phyloP scores from a whole-genome alignment of 78 protist genomes.

The Dictyostelium capitatum region DNA sequence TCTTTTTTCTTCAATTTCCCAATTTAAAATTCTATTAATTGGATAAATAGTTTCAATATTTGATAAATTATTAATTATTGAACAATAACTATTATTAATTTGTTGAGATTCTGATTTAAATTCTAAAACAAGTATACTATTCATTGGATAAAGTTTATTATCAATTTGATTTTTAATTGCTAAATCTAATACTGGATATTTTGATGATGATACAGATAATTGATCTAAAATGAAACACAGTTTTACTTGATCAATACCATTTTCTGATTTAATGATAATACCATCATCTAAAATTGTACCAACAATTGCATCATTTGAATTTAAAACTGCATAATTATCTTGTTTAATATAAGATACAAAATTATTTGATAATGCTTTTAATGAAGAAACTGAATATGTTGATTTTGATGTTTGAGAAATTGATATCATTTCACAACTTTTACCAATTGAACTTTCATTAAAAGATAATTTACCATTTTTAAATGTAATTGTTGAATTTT shows the following conservation, averaged over 20 bases:
- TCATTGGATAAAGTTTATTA: not conserved
- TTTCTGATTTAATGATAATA: conserved; percentile 7
- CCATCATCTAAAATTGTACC: conserved; percentile 47
- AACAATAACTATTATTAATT: not conserved
- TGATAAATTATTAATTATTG: not conserved
- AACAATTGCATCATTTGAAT: conserved; percentile 25
- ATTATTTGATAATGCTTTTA: conserved; percentile 11
- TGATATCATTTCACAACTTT: conserved; percentile 10
- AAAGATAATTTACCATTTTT: not conserved
- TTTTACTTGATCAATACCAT: not conserved
- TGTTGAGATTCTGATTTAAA: not conserved
- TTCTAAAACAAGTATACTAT: no score
- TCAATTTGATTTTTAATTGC: not conserved
- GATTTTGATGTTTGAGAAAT: not conserved
- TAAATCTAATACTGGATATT: not conserved
- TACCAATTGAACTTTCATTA: not conserved
- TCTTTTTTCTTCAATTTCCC: not conserved
- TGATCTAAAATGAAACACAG: not conserved
- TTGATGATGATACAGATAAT: not conserved
- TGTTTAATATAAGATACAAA: conserved; percentile 41
- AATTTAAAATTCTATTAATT: not conserved
- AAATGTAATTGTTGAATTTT: not conserved
- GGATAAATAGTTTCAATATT: not conserved
- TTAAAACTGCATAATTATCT: conserved; percentile 41
- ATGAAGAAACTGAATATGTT: not conserved